Percentiles rank a stretch among this genome's conserved stretches.
Conservation (phyloP, 495 filamentous ascomycete genomes). For the Xylaria intraflava region DNA sequence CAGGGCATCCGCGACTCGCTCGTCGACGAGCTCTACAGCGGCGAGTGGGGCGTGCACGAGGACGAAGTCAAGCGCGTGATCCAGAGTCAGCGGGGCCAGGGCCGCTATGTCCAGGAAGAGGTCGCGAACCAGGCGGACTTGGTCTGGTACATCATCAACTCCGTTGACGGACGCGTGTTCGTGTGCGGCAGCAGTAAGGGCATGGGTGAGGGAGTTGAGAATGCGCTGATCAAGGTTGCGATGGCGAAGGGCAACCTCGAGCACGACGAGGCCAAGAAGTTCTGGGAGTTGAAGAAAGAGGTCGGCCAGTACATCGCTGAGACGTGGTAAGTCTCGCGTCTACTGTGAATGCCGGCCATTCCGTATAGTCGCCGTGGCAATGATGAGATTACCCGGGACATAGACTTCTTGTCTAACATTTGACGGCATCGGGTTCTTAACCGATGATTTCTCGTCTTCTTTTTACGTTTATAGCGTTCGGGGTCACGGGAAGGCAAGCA, state of each 20-base stretch:
- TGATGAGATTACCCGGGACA: not conserved
- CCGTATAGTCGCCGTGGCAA: not conserved
- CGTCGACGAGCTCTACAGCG: slow-evolving; percentile 90
- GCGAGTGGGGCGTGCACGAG: slow-evolving; percentile 94
- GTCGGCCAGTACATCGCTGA: slow-evolving; percentile 83
- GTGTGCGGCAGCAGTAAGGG: slow-evolving; percentile 91
- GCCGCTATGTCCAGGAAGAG: slow-evolving; percentile 82
- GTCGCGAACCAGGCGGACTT: slow-evolving; percentile 82
- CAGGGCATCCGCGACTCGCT: slow-evolving; percentile 92
- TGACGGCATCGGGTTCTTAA: not conserved
- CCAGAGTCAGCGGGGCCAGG: slow-evolving; percentile 69
- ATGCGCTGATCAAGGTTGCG: slow-evolving; percentile 70
- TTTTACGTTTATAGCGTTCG: no score
- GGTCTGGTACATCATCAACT: slow-evolving; percentile 94
- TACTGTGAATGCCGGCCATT: not conserved
- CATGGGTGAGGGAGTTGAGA: slow-evolving; percentile 95
- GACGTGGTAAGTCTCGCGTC: slow-evolving; percentile 43
- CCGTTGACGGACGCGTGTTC: slow-evolving; percentile 87
- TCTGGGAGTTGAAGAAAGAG: slow-evolving; percentile 78
- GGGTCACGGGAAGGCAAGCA: no score
- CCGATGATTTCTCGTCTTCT: no score
- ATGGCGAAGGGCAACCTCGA: slow-evolving; percentile 74
- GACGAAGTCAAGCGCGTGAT: slow-evolving; percentile 89
- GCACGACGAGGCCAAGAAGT: slow-evolving; percentile 62
- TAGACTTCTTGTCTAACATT: not conserved